Conservation (phyloP, 1,139 yeast genomes). For the Lodderomyces margitis region DNA sequence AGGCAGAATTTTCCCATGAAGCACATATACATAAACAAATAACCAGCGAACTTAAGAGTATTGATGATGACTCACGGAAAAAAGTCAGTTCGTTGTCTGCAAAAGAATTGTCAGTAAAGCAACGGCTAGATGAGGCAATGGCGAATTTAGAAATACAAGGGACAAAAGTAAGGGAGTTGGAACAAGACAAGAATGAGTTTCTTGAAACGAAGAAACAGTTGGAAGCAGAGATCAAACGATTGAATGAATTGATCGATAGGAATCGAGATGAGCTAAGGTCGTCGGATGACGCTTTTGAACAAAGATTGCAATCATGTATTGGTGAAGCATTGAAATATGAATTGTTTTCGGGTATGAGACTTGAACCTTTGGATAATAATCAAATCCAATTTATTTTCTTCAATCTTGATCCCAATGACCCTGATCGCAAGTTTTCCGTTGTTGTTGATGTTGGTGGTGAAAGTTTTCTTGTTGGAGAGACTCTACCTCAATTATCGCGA, state of each 20-base stretch:
- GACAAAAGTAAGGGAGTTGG: conserved; percentile 28
- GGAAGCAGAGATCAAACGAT: conserved; percentile 25
- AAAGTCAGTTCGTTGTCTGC: neutral
- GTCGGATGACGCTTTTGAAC: conserved; percentile 5
- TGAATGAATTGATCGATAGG: conserved; percentile 20
- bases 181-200: conserved; percentile 23
- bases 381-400: conserved; percentile 38
- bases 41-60: conserved; percentile 3
- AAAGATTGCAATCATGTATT: conserved; percentile 24
- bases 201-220: conserved; percentile 23
- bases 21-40: conserved; percentile 7
- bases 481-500: conserved; percentile 31
- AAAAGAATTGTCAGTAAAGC: conserved; percentile 1
- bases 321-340: conserved; percentile 44
- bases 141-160: conserved; percentile 22
- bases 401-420: conserved; percentile 42
- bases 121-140: conserved; percentile 4
- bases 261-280: conserved; percentile 8
- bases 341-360: conserved; percentile 43
- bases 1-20: conserved; percentile 6
- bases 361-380: conserved; percentile 39
- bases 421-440: conserved; percentile 35
- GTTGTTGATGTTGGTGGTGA: conserved; percentile 39
- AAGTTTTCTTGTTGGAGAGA: conserved; percentile 27
- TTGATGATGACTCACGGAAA: conserved; percentile 1